Base-by-base conservation (phyloP, 176 grass and related monocot species). In the Triticum dicoccoides region DNA sequence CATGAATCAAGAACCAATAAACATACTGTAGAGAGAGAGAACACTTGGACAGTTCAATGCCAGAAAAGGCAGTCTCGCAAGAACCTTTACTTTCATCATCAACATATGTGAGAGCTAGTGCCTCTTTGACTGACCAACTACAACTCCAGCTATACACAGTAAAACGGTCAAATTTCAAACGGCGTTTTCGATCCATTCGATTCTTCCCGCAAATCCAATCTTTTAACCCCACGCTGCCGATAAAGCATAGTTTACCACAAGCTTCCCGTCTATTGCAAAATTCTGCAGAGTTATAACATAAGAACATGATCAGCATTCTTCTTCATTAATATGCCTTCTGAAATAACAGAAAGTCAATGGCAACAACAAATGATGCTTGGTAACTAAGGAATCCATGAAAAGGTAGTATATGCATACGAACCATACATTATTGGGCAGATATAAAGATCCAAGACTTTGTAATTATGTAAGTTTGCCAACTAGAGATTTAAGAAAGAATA, bases 201-300 rank as follows among this genome's bases (percentile, higher is more conserved):
- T 81, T 20, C 49, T 80, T 65, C 34, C 66, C n/a, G 23, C 41
- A 71, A 35, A 20, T 70, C 49, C 32, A 65, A 2, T n/a, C 2
- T 81, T 82, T 74, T 92, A 97, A 20, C 92, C 95, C 92, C 92
- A 97, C 56, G 92, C 95, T 69, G 88, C 90, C 1, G 90, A 97
- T 29, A 93, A 92, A 83, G 95, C 92, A 88, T 97, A 97, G 66
- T 97, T 94, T 51, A 97, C 95, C 35, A 97, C 90, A 81, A 97
- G 83, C 64, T 94, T 97, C 20, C 95, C 88, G 38, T 97, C 95
- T 73, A 94, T 89, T 62, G 92, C 92, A 82, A 94, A 94, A 66
- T 88, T 97, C 92, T 97, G 88, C 90, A 94, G 23, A 52, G 35
- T 54, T 54, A 41, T 44, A 87, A 83, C 8, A 65, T 24, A 77